Base-by-base conservation (phyloP, 1,284 basidiomycete genomes). In the Volvariella volvacea region DNA sequence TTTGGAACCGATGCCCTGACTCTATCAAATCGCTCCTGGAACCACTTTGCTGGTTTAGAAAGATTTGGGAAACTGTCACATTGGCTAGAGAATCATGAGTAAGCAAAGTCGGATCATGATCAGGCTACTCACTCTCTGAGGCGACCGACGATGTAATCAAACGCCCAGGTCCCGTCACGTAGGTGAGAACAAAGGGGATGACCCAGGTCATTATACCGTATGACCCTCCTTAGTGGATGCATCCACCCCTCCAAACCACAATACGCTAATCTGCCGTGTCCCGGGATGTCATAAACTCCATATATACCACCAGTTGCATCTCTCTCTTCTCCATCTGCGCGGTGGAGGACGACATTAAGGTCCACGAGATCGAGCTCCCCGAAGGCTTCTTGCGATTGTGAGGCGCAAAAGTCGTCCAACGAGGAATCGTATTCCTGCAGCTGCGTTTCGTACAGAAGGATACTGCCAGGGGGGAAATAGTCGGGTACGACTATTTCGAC, bases 211-310 rank as follows among this genome's bases (percentile, higher is more conserved):
- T 96, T 97, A 57, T 80, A 77, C 49, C 73, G 71, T 78, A 93
- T 92, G 57, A 96, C 80, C 48, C 82, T 77, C 33, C 79, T 73
- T 43, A 97, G 67, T 0, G 83, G 83, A 51, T 86, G 80, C 91
- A 97, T 96, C 91, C 92, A 97, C 1, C 93, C 94, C 61, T 97
- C 91, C 41, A 97, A 63, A 21, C 93, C 93, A 57, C 92, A 96
- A 63, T 95, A 97, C 9, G 79, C 80, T 57, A 92, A 67, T 45
- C 75, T 74, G 0, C 87, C 89, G 28, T 81, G 61, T 21, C 74
- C 77, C 8, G 92, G 88, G 22, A 97, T 66, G 42, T 81, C 73
- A 63, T 96, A 97, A 1, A 71, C 76, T 3, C 93, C 92, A 58
- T 80, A 79, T 49, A 74, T 67, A 1, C 82, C 81, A 4, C 58